Base-by-base conservation (phyloP, 306 rosid species). In the Macrotyloma uniflorum region DNA sequence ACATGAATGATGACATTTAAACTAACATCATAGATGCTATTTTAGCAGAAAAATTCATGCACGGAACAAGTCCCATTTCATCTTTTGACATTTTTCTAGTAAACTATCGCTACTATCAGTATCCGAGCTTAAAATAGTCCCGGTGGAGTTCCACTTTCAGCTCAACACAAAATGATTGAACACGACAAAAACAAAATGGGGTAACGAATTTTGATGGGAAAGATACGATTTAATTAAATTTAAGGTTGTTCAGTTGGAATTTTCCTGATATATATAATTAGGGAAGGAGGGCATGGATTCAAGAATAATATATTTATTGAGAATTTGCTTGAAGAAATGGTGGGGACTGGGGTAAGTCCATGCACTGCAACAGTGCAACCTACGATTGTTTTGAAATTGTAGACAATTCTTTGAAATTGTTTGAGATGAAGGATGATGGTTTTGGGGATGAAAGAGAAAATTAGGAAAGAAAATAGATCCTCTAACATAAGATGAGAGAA, bases 1-100 rank as follows among this genome's bases (percentile, higher is more conserved):
- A 67, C 72, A 19, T 67, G 72, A 67, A 42, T 6, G 1, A 35
- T 64, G n/a, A 64, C 70, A 66, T 66, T 66, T 12, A 12, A 66
- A 66, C 33, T 38, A 67, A 23, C 72, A 67, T 65, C 30, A 66
- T 68, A 23, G 35, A 22, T 67, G 4, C 23, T 68, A 26, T 23
- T 43, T 24, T 24, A 68, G 20, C 15, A 45, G 55, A 15, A 43
- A 67, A 67, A 13, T 55, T 59, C 40, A 28, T 59, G 66, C 38
- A 58, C 18, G 4, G 66, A 54, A 24, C 65, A 24, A 28, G 38
- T 14, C 20, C 38, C 20, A 45, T 18, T 40, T 30, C 38, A 28
- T 61, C 33, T 30, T 49, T 9, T 4, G 50, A 46, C 8, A 38
- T 22, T 67, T 20, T 42, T 20, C 72, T 67, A 23, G 71, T 16